Base-by-base conservation (phyloP, 2,329 filamentous ascomycete genomes). In the Plectosphaerella sp. region DNA sequence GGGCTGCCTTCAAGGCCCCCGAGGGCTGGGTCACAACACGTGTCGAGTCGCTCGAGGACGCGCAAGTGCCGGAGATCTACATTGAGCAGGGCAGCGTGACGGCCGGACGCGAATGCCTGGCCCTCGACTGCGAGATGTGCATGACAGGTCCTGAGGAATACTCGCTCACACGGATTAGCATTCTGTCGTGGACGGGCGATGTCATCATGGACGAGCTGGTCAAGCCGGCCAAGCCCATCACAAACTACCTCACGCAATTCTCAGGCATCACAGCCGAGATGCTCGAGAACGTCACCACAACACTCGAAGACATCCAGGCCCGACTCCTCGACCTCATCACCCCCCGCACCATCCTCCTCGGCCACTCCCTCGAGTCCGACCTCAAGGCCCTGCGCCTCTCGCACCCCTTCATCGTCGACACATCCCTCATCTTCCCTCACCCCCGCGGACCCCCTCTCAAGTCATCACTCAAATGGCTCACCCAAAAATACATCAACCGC, bases 51-150 rank as follows among this genome's bases (percentile, higher is more conserved):
- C 71, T 91, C 8, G 80, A 85, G 46, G 87, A 90, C 33, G 89
- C 85, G 3, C 69, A 80, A 47, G 78, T 87, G 7, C 83, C 87
- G 3, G 87, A 91, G 48, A 67, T 71, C 5, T 82, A 91, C 50
- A 84, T 96, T 53, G 78, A 96, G 67, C 74, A 86, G 59, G 93
- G 91, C 51, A 93, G 91, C 67, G 74, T 96, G 53, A 95, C 91
- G 0, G 89, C 84, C 28, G 94, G 92, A 36, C 83, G 91, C 56
- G 80, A 87, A 37, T 74, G 97, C 11, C 74, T 95, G 47, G 87
- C 91, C 1, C 76, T 99, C 51, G 94, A 99, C 67, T 99, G 94
- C 70, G 94, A 99, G 70, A 99, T 99, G 94, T 96, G 92, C 67
- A 86, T 91, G 72, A 95, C 91, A 3, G 88, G 86, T 54, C 84